A percentile compares a stretch with the other conserved stretches of the same genome.
Evolutionary conservation across 176 grass and related monocot genomes (phyloP).

Genomic region (Oryza punctata): DNA sequence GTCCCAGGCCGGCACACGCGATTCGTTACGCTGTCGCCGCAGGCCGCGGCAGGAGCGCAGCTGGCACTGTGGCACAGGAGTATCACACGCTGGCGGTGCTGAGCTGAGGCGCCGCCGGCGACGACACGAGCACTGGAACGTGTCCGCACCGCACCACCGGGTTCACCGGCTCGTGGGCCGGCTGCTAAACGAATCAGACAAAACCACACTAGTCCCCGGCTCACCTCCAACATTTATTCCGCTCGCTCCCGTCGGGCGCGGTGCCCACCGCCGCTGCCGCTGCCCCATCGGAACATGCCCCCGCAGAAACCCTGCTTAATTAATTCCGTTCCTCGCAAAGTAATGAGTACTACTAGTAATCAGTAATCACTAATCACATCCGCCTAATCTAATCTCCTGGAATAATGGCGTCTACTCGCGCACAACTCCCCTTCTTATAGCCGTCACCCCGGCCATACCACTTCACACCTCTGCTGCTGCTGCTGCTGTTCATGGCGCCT

Average conservation of each 20-base stretch:
- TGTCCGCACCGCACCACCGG: background rate
- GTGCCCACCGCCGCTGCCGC: background rate
- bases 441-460: background rate
- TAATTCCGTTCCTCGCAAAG: background rate
- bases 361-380: background rate
- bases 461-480: background rate
- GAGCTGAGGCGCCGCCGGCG: background rate
- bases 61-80: background rate
- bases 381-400: slow-evolving; percentile 18
- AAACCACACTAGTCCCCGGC: no score
- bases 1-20: no score
- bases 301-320: background rate
- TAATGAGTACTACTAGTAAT: no score
- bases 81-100: background rate
- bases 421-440: slow-evolving; percentile 32
- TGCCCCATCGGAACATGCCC: slow-evolving; percentile 33
- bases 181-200: background rate
- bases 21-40: no score
- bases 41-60: background rate
- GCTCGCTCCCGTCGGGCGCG: slow-evolving; percentile 3
- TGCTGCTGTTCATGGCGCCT: slow-evolving; percentile 30
- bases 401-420: background rate
- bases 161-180: background rate
- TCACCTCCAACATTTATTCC: slow-evolving; percentile 40
- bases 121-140: background rate